These are phyloP conservation scores for Stachybotrys elegans DNA, from an alignment of 2,329 filamentous ascomycete species.

Conservation along the genomic window DNA sequence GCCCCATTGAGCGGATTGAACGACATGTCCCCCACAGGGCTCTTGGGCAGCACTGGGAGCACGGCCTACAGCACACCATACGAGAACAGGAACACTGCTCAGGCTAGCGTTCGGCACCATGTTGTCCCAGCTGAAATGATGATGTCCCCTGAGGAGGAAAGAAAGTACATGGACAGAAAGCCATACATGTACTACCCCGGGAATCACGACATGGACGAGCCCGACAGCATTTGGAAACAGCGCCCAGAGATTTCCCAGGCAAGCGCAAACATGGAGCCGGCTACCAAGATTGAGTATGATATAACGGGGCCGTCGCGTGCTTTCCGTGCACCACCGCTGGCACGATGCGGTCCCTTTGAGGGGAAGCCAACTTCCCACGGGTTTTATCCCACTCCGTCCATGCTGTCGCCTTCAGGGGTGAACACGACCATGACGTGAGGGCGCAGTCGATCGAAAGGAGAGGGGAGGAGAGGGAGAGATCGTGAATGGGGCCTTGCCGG, in stretches of 20 bases:
- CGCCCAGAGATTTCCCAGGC: too few relatives aligned
- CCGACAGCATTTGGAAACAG: too few relatives aligned
- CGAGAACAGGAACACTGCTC: conserved; percentile 25
- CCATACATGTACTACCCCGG: conserved; percentile 52
- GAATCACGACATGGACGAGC: conserved; percentile 17
- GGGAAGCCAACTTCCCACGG: conserved; percentile 46
- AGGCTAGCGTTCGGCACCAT: conserved; percentile 40
- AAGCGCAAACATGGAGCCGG: conserved; percentile 28
- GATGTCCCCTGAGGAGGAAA: conserved; percentile 46
- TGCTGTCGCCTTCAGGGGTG: conserved; percentile 42
- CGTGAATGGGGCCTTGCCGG: too few relatives aligned
- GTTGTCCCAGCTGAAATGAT: conserved; percentile 46
- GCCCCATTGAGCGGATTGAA: conserved; percentile 17
- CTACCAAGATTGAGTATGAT: conserved; percentile 48
- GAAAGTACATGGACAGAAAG: conserved; percentile 42
- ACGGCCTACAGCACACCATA: conserved; percentile 19
- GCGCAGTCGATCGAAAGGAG: too few relatives aligned
- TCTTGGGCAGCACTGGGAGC: conserved; percentile 29
- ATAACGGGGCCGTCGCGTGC: conserved; percentile 39
- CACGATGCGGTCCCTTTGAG: conserved; percentile 46
- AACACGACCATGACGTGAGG: conserved; percentile 33
- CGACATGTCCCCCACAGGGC: conserved; percentile 23
- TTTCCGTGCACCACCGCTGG: conserved; percentile 34
- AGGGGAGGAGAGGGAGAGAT: too few relatives aligned
- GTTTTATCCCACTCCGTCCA: conserved; percentile 50